Evolutionary conservation across 441 rosid genomes (phyloP).

Genomic region (Manihot esculenta): DNA sequence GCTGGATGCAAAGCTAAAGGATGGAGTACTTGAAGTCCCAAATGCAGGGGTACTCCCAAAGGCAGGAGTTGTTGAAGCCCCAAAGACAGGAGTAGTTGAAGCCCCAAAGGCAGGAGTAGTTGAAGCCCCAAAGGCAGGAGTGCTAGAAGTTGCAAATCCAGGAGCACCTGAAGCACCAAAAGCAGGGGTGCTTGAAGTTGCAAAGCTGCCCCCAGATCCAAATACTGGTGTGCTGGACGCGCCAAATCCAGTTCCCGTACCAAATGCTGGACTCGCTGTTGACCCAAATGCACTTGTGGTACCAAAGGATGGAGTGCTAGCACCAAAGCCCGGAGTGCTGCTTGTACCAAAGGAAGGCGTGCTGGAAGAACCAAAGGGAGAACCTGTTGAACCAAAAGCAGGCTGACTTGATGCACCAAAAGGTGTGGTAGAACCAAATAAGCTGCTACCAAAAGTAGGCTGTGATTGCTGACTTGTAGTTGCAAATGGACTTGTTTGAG

Average conservation of each 20-base stretch:
- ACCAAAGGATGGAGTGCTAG: conserved; percentile 61
- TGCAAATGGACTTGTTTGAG: conserved; percentile 77
- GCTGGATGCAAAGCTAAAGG: conserved; percentile 51
- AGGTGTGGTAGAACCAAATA: conserved; percentile 71
- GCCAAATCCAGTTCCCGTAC: conserved; percentile 55
- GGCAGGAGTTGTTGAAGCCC: conserved; percentile 40
- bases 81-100: conserved; percentile 40
- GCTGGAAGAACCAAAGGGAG: conserved; percentile 50
- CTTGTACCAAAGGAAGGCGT: conserved; percentile 53
- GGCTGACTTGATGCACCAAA: conserved; percentile 58
- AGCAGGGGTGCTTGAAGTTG: conserved; percentile 50
- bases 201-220: conserved; percentile 59
- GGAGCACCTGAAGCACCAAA: conserved; percentile 52
- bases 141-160: conserved; percentile 53
- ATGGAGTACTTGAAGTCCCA: conserved; percentile 42
- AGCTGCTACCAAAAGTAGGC: conserved; percentile 67
- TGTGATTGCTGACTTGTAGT: conserved; percentile 77
- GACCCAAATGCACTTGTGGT: conserved; percentile 43
- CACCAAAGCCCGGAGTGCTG: conserved; percentile 53
- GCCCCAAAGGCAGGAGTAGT: conserved; percentile 53
- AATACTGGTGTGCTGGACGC: conserved; percentile 45
- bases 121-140: conserved; percentile 58
- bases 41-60: conserved; percentile 41
- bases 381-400: conserved; percentile 55
- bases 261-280: conserved; percentile 39